Conservation (phyloP, 176 grass and related monocot species). For the Aegilops speltoides region DNA sequence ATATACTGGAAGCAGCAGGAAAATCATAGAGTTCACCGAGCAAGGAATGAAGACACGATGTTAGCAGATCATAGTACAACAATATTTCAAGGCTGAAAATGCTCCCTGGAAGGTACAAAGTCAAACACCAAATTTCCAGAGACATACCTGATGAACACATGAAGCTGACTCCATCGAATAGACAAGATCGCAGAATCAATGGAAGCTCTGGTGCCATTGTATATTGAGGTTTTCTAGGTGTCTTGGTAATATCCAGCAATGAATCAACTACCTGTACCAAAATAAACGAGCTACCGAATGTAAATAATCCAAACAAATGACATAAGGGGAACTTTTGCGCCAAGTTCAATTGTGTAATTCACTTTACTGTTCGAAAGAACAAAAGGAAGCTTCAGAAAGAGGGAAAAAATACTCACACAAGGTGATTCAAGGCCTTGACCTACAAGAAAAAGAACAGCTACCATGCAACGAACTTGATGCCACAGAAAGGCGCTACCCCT, state of each 20-base stretch:
- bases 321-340: not conserved
- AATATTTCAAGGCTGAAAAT: not conserved
- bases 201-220: constrained; percentile 89
- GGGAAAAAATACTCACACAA: constrained; percentile 56
- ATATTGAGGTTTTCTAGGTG: constrained; percentile 89
- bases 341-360: not conserved
- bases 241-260: constrained; percentile 70
- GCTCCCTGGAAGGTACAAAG: not conserved
- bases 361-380: not conserved
- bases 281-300: constrained; percentile 12
- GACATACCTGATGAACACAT: constrained; percentile 79
- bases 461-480: constrained; percentile 99
- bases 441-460: constrained; percentile 87
- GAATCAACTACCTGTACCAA: constrained; percentile 73
- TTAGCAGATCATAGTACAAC: not conserved
- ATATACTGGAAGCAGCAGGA: not conserved
- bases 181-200: constrained; percentile 70
- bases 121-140: constrained; percentile 1
- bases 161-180: constrained; percentile 68
- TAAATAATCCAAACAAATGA: constrained; percentile 34
- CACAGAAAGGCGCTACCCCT: constrained; percentile 93
- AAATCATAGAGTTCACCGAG: not conserved
- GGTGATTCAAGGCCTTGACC: constrained; percentile 80
- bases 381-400: constrained; percentile 18
- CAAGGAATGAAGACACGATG: not conserved